Conservation (phyloP, 345 rosid genomes). For the Boechera retrofracta region DNA sequence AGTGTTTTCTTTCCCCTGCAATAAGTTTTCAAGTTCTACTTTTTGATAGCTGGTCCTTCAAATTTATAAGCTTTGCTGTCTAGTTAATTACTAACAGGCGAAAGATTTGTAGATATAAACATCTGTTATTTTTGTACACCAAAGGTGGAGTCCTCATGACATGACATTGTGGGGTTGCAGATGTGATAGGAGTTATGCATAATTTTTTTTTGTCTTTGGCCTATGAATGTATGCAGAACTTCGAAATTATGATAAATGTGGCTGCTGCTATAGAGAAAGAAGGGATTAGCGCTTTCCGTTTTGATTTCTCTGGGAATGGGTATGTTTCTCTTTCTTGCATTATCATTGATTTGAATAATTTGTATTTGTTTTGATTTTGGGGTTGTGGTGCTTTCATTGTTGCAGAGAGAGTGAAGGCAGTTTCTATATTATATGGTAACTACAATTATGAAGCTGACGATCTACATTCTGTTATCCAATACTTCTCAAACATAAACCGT, state of each 20-base stretch:
- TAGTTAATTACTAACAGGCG: too few species aligned
- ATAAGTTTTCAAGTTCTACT: too few species aligned
- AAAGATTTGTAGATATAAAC: too few species aligned
- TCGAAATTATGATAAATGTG: constrained; percentile 59
- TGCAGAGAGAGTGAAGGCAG: constrained; percentile 84
- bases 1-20: too few species aligned
- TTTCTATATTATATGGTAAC: constrained; percentile 72
- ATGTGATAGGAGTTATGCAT: too few species aligned
- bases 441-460: constrained; percentile 80
- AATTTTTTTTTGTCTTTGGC: not conserved
- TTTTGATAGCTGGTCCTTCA: too few species aligned
- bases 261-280: constrained; percentile 69
- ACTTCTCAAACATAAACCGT: constrained; percentile 50
- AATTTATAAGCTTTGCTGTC: too few species aligned
- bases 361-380: not conserved
- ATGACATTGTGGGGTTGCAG: too few species aligned
- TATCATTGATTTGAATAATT: not conserved
- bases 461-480: constrained; percentile 61
- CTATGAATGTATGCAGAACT: constrained; percentile 47
- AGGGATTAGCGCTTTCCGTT: constrained; percentile 76
- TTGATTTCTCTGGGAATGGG: constrained; percentile 90
- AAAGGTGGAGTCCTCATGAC: too few species aligned
- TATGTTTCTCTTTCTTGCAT: constrained; percentile 29
- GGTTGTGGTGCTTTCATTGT: constrained; percentile 4
- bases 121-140: too few species aligned